Conservation (phyloP, 306 rosid species). For the Fragaria iinumae region DNA sequence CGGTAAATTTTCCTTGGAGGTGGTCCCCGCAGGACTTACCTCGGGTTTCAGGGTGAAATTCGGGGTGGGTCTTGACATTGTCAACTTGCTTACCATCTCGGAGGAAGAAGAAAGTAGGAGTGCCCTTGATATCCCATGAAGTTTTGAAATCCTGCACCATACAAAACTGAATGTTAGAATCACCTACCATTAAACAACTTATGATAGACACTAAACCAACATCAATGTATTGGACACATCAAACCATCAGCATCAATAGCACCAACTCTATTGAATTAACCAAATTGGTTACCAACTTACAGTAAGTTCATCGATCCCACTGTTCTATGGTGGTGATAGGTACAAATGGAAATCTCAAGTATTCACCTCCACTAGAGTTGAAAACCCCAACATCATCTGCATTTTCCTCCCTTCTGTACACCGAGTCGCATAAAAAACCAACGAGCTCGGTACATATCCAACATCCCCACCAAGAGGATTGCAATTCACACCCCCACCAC, state of each 20-base stretch:
- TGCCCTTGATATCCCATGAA: conserved; percentile 95
- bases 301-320: too few species aligned
- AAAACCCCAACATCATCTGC: too few species aligned
- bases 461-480: too few species aligned
- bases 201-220: background rate
- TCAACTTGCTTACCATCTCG: conserved; percentile 79
- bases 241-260: background rate
- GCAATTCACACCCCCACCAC: too few species aligned
- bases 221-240: background rate
- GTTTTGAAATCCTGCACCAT: conserved; percentile 80
- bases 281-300: conserved; percentile 46
- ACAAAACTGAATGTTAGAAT: conserved; percentile 6
- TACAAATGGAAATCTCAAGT: conserved; percentile 48
- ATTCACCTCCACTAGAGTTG: too few species aligned
- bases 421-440: too few species aligned
- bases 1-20: too few species aligned
- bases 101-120: conserved; percentile 96
- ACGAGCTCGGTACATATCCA: too few species aligned
- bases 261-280: background rate
- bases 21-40: too few species aligned
- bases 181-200: background rate
- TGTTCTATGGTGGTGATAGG: conserved; percentile 50
- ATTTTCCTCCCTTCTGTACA: too few species aligned
- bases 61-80: too few species aligned
- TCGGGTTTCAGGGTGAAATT: too few species aligned